These are phyloP conservation scores for Colletotrichum tofieldiae DNA, from an alignment of 2,329 filamentous ascomycete species.

Conservation along the genomic window DNA sequence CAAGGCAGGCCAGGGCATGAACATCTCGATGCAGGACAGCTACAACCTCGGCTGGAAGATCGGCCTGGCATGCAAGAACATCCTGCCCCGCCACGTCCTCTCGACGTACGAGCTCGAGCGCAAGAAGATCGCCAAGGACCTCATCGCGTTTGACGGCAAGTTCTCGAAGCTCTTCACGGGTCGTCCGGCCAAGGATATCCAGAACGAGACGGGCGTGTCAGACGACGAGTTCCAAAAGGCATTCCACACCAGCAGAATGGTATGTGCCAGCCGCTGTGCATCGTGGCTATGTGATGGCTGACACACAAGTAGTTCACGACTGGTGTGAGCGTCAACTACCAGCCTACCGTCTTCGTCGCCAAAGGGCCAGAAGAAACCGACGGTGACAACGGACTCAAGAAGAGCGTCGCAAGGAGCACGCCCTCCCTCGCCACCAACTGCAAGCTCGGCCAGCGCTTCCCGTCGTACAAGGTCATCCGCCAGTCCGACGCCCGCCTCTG, in stretches of 20 bases:
- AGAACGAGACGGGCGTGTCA: constrained; percentile 73
- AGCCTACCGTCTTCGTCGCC: constrained; percentile 68
- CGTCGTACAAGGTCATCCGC: constrained; percentile 71
- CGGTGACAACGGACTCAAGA: constrained; percentile 59
- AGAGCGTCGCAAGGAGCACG: constrained; percentile 53
- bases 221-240: constrained; percentile 75
- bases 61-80: constrained; percentile 61
- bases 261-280: background rate
- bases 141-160: constrained; percentile 73
- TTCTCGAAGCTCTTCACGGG: constrained; percentile 72
- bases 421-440: constrained; percentile 61
- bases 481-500: constrained; percentile 70
- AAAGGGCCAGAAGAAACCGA: constrained; percentile 60
- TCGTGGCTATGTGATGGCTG: background rate
- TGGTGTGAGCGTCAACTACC: constrained; percentile 68
- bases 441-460: constrained; percentile 72
- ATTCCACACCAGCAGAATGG: constrained; percentile 70
- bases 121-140: constrained; percentile 69
- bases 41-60: constrained; percentile 74
- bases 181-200: constrained; percentile 69
- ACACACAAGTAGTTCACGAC: constrained; percentile 42
- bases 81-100: constrained; percentile 60
- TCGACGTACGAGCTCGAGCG: constrained; percentile 68
- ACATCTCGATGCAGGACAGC: constrained; percentile 78
- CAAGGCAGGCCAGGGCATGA: constrained; percentile 81